These are phyloP conservation scores for Xanthoconium separans DNA, from an alignment of 1,284 basidiomycete genomes.

Conservation along the genomic window DNA sequence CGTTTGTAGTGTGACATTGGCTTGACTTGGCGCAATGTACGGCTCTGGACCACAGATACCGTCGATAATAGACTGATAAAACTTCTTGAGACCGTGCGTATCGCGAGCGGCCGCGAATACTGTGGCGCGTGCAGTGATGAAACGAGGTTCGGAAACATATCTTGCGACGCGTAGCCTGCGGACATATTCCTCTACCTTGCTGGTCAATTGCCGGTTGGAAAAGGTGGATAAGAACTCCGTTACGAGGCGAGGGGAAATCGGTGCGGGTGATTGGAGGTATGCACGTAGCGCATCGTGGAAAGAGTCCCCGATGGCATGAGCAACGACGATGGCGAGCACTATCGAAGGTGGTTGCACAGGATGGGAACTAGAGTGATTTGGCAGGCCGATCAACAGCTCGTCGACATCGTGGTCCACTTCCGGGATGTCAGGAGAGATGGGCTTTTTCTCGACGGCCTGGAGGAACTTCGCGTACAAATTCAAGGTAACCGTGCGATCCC, in stretches of 20 bases:
- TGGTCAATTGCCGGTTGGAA: slow-evolving; percentile 32
- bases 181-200: slow-evolving; percentile 45
- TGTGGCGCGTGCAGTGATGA: slow-evolving; percentile 50
- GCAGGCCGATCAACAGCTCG: slow-evolving; percentile 23
- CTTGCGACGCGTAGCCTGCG: slow-evolving; percentile 48
- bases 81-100: slow-evolving; percentile 36
- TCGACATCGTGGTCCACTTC: slow-evolving; percentile 22
- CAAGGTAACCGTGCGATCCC: slow-evolving; percentile 43
- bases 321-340: slow-evolving; percentile 53
- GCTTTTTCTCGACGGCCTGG: slow-evolving; percentile 25
- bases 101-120: slow-evolving; percentile 40
- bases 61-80: slow-evolving; percentile 50
- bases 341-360: slow-evolving; percentile 36
- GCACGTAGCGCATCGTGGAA: slow-evolving; percentile 52
- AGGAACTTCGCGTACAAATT: slow-evolving; percentile 47
- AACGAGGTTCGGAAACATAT: slow-evolving; percentile 47
- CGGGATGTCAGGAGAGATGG: slow-evolving; percentile 14
- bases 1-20: slow-evolving; percentile 34
- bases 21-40: slow-evolving; percentile 44
- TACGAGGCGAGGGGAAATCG: slow-evolving; percentile 36
- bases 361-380: slow-evolving; percentile 10
- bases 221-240: slow-evolving; percentile 40
- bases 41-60: slow-evolving; percentile 48
- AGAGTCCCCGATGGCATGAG: slow-evolving; percentile 53
- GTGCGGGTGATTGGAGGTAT: slow-evolving; percentile 40